Base-by-base conservation (phyloP, 768 basidiomycete species). In the Boletus coccyginus region DNA sequence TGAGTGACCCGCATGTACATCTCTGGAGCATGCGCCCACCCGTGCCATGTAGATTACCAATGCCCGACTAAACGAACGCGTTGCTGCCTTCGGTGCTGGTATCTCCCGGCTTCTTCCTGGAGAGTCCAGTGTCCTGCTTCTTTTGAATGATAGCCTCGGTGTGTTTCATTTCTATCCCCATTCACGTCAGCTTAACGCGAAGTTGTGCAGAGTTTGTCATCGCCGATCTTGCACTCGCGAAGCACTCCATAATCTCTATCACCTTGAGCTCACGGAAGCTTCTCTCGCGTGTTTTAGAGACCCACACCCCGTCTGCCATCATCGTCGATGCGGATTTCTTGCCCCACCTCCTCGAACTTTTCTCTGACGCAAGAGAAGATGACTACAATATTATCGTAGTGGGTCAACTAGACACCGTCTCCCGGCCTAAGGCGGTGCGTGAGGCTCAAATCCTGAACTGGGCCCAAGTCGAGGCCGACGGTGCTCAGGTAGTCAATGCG, bases 121-220 rank as follows among this genome's bases (percentile, higher is more conserved):
- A 50, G 79, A 83, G 50, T 87, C 90, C 31, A 85, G 77, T 57
- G 89, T 89, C 9, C 68, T 94, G n/a, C 70, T 94, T 13, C 73
- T 93, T 27, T 74, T 94, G 40, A 89, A 94, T 59, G 92, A 94
- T 65, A 72, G 87, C 44, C 75, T 94, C 45, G 91, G 92, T 89
- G 60, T 13, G 79, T 48, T 48, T 21, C 1, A 46, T 31, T 48
- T 54, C 42, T 43, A 24, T 45, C n/a, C 11, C 35, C 27, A 3
- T 44, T 21, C 11, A 39, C 32, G 14, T 53, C 24, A 7, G 7
- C 56, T 57, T 24, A 24, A 35, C 45, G 38, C 24, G 32, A 55
- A 40, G 21, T 32, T 29, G 27, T 45, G 32, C 64, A 90, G 92
- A 89, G 73, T 94, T 89, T 68, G 64, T 93, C 64, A 81, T 94